Conservation (phyloP, 352 stramenopile genomes). For the Globisporangium iwayamae region DNA sequence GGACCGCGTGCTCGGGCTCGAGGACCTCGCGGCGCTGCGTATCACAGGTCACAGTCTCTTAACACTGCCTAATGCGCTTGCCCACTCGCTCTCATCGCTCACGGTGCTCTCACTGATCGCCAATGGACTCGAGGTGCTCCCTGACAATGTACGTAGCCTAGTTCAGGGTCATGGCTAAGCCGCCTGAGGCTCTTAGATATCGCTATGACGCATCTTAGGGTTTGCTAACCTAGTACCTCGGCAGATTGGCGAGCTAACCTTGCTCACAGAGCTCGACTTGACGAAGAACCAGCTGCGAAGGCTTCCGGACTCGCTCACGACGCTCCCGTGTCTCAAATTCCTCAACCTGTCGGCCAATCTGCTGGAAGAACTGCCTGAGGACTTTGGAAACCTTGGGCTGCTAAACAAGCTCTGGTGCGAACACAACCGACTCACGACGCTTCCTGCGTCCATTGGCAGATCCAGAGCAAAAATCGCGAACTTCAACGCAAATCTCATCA, state of each 20-base stretch:
- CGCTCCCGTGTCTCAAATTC: constrained; percentile 26
- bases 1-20: constrained; percentile 35
- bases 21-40: constrained; percentile 44
- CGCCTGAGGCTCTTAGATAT: not conserved
- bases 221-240: not conserved
- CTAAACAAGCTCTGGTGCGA: constrained; percentile 52
- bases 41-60: constrained; percentile 44
- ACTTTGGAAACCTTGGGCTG: constrained; percentile 33
- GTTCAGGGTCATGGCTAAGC: too few species aligned
- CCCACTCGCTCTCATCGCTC: constrained; percentile 27
- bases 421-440: constrained; percentile 38
- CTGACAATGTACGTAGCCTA: constrained; percentile 34
- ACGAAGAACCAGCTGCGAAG: constrained; percentile 53
- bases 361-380: constrained; percentile 37
- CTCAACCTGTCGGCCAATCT: constrained; percentile 56
- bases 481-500: constrained; percentile 42
- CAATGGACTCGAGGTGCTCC: constrained; percentile 39
- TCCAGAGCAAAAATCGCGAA: constrained; percentile 33
- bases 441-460: constrained; percentile 40
- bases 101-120: constrained; percentile 50
- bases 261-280: constrained; percentile 49
- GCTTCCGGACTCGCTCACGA: constrained; percentile 45
- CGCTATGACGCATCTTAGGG: not conserved
- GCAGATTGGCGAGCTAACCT: constrained; percentile 31
- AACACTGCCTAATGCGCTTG: constrained; percentile 30